Base-by-base conservation (phyloP, 2,329 filamentous ascomycete genomes). In the Claviceps maximensis region DNA sequence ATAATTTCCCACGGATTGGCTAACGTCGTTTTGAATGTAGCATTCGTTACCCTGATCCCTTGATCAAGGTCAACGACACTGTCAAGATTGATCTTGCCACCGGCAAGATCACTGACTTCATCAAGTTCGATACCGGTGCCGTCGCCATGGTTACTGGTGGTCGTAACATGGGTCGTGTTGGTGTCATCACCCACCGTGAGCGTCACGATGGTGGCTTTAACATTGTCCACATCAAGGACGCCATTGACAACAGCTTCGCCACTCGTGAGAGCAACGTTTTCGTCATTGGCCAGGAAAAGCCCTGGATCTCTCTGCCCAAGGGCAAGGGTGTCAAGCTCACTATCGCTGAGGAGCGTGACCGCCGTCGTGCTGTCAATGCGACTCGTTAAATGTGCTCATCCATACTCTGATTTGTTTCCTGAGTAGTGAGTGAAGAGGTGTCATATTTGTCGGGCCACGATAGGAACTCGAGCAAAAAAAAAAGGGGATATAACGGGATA, bases 141-240 rank as follows among this genome's bases (percentile, higher is more conserved):
- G 89, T 98, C 67, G 89, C 87, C 75, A 98, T 98, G 91, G 87
- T 86, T 70, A 98, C 93, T 66, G 93, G 93, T 85, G 93, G 93
- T 84, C 93, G 91, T 73, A 98, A 98, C 89, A 98, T 97, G 91
- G 93, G 93, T 74, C 93, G 93, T 91, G 91, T 98, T 71, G 93
- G 93, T 87, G 91, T 97, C 74, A 94, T 98, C 80, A 97, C 93
- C 69, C 90, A 98, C 84, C 91, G 93, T 82, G 93, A 98, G 84
- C 89, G 93, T 69, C 93, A 98, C 83, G 93, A 98, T 67, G 93
- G 93, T 82, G 93, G 93, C 75, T 98, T 98, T 87, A 94, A 94
- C 84, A 95, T 98, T 70, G 90, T 98, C 74, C 90, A 96, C 82
- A 86, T 98, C 78, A 98, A 98, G 87, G 93, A 98, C 71, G 91